Evolutionary conservation across 139 green algal species (phyloP), one percentile per base, ranked within the genome.

Genomic region (Pseudopediastrum boryanum): DNA sequence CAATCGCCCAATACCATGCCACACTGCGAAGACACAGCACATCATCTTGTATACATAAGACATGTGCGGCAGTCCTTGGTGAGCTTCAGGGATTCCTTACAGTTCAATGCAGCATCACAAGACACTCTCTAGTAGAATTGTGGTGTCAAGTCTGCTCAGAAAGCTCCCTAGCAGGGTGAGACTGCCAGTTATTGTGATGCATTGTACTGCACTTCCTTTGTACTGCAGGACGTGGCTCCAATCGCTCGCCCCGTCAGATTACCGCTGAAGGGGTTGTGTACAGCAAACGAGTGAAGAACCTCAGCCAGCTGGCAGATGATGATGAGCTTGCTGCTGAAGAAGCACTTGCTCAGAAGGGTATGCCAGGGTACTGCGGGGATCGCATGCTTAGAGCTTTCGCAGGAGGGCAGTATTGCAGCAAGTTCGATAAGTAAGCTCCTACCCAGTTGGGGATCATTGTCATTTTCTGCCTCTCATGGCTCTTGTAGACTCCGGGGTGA

Each of bases 381-480:
- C 51, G 73, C 43, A 10, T 72, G 33, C 43, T 80, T 2, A 23
- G 73, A 8, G 73, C 73, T 7, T 58, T 48, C 67, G 56, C 73
- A 23, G 73, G 73, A 27, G 73, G 73, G 29, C 58, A 63, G 58
- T 63, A 71, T 36, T 80, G 73, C 73, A 44, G 54, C 44, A 80
- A 80, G 59, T 80, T 80, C 71, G 70, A 77, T 36, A 71, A 52
- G 21, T 71, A 41, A 71, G n/a, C n/a, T n/a, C n/a, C n/a, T 97
- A 88, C 51, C 42, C 68, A 23, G 50, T 58, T 0, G 85, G 85
- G 2, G 66, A 79, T 23, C 76, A 43, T 52, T 68, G 8, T 41
- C 33, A 13, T 27, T 21, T n/a, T 65, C 35, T 25, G 16, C 16
- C 56, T n/a, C n/a, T n/a, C n/a, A n/a, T n/a, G n/a, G n/a, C n/a